Base-by-base conservation (phyloP, 2,329 filamentous ascomycete genomes). In the Penicillium sp. region DNA sequence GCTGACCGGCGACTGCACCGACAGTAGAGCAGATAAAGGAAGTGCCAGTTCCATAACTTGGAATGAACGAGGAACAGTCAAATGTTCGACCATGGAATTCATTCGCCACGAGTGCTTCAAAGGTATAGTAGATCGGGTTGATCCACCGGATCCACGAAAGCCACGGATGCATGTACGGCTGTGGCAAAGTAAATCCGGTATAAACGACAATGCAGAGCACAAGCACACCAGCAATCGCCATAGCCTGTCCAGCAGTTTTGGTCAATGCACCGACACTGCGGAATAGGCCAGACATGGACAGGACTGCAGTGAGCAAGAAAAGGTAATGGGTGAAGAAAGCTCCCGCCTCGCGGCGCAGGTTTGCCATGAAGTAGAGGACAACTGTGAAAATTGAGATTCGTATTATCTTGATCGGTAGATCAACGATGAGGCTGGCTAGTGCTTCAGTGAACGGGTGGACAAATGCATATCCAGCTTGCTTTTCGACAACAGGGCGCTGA, bases 341-440 rank as follows among this genome's bases (percentile, higher is more conserved):
- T 0, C 87, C 88, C 0, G 90, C 79, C 62, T 89, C 86, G 51
- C 90, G 82, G 50, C 88, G 84, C 27, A 97, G 79, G 59, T 91
- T 89, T 0, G 89, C 88, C 84, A 96, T 87, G 75, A 96, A 96
- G 77, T 96, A 96, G 3, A 96, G 75, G 4, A 86, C 82, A 27
- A 92, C 55, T 70, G 96, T 93, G 81, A 96, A 96, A 4, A 84
- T 75, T 59, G 93, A 82, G 1, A 84, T 77, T 65, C 91, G 91
- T 23, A 75, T 47, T n/a, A 96, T 76, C 72, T 93, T 96, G 75
- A 91, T 90, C 0, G 92, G 92, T 86, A 58, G 83, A 49, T 69
- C 68, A 29, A 63, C 66, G 3, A 70, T 25, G 0, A 70, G 38
- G 13, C 60, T 58, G 21, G 52, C 52, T 25, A 63, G 58, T 0